phyloP scores from a whole-genome alignment of 805 yeast genomes.

The Saccharomyces kudriavzevii region DNA sequence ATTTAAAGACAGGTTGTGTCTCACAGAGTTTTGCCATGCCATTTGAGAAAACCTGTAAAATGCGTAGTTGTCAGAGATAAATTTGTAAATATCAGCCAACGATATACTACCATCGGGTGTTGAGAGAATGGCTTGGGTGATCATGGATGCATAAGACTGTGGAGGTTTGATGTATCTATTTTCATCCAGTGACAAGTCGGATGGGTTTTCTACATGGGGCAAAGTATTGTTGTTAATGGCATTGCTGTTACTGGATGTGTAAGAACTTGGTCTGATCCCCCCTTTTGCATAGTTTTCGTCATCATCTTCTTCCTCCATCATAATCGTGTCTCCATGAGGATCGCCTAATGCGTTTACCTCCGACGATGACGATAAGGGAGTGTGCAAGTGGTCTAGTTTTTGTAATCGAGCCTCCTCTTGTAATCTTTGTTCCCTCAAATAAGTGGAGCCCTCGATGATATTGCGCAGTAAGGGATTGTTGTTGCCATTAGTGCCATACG shows the following conservation, averaged over 20 bases:
- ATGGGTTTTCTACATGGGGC: constrained; percentile 21
- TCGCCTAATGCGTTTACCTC: neutral
- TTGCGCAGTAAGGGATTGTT: constrained; percentile 10
- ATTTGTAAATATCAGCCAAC: constrained; percentile 80
- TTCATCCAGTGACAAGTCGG: constrained; percentile 58
- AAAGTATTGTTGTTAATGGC: constrained; percentile 7
- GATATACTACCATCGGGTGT: constrained; percentile 80
- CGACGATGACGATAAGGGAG: constrained; percentile 4
- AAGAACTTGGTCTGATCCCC: neutral
- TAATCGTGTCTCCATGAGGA: neutral
- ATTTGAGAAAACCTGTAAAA: constrained; percentile 80
- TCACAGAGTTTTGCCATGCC: constrained; percentile 97
- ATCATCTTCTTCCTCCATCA: neutral
- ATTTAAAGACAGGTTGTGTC: constrained; percentile 88
- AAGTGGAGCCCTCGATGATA: constrained; percentile 7
- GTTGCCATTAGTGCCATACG: constrained; percentile 18
- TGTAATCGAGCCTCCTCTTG: constrained; percentile 3
- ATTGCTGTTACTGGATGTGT: constrained; percentile 7
- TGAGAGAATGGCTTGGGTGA: constrained; percentile 89
- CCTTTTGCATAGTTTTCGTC: neutral
- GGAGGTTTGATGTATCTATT: constrained; percentile 89
- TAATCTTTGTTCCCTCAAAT: constrained; percentile 2
- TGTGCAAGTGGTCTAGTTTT: constrained; percentile 2
- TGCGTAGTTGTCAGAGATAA: constrained; percentile 80
- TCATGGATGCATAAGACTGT: constrained; percentile 93